These are phyloP conservation scores for Lycium barbarum DNA, from an alignment of 257 asterid genomes.

Conservation along the genomic window DNA sequence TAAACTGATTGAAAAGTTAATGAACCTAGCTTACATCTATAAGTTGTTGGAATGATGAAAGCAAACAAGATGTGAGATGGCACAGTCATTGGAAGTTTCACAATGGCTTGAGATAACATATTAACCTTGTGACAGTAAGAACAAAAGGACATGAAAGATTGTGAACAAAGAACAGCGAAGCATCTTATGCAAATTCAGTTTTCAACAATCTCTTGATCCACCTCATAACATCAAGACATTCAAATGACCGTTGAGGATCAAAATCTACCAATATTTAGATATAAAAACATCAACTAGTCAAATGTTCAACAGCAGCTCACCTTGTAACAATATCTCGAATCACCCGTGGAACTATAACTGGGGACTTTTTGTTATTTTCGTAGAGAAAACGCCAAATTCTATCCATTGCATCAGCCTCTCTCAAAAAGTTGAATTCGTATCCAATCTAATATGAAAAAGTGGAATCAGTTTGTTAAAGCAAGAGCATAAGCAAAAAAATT, in stretches of 20 bases:
- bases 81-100: not conserved
- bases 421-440: constrained; percentile 81
- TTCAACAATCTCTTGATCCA: not conserved
- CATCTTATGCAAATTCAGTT: not conserved
- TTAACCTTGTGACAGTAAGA: not conserved
- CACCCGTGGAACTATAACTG: constrained; percentile 82
- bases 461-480: constrained; percentile 22
- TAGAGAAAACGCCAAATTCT: constrained; percentile 73
- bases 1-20: not conserved
- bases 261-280: not conserved
- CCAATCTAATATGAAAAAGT: constrained; percentile 67
- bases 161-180: not conserved
- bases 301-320: constrained; percentile 42
- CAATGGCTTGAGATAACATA: not conserved
- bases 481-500: not conserved
- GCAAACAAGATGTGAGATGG: not conserved
- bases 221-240: not conserved
- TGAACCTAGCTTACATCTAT: not conserved
- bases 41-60: not conserved
- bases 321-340: constrained; percentile 70
- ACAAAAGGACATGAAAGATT: not conserved
- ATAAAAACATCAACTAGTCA: not conserved
- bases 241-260: not conserved
- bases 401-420: constrained; percentile 98
- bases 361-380: constrained; percentile 70